phyloP scores from a whole-genome alignment of 2,329 filamentous ascomycete genomes.

The Chaetomiaceae sp. region DNA sequence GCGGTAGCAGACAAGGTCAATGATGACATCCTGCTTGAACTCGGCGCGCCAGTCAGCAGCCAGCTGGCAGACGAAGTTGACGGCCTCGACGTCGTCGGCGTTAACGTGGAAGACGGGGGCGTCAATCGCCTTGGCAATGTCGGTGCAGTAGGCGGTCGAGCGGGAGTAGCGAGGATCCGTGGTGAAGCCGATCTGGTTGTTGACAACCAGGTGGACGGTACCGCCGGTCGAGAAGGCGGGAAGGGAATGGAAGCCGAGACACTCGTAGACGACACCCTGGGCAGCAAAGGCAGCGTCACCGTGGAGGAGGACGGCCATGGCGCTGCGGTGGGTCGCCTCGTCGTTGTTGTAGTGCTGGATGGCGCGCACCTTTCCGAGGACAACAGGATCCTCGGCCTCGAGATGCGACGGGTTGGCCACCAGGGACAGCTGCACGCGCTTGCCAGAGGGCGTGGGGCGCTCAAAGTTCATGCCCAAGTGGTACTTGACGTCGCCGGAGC shows the following conservation, averaged over 20 bases:
- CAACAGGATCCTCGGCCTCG: conserved; percentile 96
- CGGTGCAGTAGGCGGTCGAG: conserved; percentile 97
- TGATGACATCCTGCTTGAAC: conserved; percentile 97
- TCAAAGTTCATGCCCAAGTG: conserved; percentile 99
- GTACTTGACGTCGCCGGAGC: conserved; percentile 98
- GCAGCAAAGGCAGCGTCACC: conserved; percentile 96
- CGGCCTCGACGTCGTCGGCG: conserved; percentile 94
- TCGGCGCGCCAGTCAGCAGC: conserved; percentile 97
- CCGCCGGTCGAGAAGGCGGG: conserved; percentile 96
- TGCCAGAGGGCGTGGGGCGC: conserved; percentile 93
- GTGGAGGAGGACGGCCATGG: conserved; percentile 94
- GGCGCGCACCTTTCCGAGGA: conserved; percentile 93
- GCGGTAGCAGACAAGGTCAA: conserved; percentile 97
- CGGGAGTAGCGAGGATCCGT: conserved; percentile 96
- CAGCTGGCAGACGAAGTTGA: conserved; percentile 97
- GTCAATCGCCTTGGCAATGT: conserved; percentile 98
- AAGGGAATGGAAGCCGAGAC: conserved; percentile 92
- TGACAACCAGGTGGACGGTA: conserved; percentile 94
- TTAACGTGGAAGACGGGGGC: conserved; percentile 99
- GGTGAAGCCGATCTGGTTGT: conserved; percentile 99
- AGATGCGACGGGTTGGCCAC: conserved; percentile 98
- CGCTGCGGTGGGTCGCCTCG: conserved; percentile 79
- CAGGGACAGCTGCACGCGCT: conserved; percentile 97
- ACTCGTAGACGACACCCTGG: conserved; percentile 97
- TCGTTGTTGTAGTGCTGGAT: conserved; percentile 99